Percentiles rank a stretch among this genome's conserved stretches.
Conservation (phyloP, 768 basidiomycete genomes). For the Suillus discolor region DNA sequence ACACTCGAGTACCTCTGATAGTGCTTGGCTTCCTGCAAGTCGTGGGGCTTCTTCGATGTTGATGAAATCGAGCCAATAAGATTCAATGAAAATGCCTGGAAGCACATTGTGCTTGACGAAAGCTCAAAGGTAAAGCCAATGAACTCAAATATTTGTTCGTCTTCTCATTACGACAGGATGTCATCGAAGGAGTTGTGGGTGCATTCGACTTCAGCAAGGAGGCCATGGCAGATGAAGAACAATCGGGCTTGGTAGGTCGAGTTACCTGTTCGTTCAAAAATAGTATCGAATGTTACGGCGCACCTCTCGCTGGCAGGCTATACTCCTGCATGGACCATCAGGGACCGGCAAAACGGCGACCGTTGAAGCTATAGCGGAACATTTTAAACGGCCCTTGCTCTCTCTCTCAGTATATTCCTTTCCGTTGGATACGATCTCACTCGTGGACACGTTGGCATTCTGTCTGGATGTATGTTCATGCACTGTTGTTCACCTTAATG, state of each 20-base stretch:
- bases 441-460: constrained; percentile 1
- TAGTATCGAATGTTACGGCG: neutral
- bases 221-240: neutral
- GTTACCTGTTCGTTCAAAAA: neutral
- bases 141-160: neutral
- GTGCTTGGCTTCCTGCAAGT: neutral
- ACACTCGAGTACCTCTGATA: neutral
- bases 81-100: constrained; percentile 10
- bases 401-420: neutral
- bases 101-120: constrained; percentile 8
- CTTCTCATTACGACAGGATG: neutral
- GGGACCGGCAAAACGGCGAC: constrained; percentile 90
- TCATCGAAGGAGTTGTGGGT: constrained; percentile 2
- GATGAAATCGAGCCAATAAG: constrained; percentile 5
- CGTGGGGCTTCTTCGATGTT: neutral
- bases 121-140: neutral
- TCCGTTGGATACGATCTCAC: neutral
- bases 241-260: constrained; percentile 1
- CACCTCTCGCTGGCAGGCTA: constrained; percentile 52
- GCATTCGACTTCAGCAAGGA: constrained; percentile 2
- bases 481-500: neutral
- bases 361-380: constrained; percentile 5
- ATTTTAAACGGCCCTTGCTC: constrained; percentile 1
- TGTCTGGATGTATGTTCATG: neutral
- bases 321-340: constrained; percentile 93